These are phyloP conservation scores for Coemansia umbellata DNA, from an alignment of 192 early-diverging fungal species.

Conservation along the genomic window DNA sequence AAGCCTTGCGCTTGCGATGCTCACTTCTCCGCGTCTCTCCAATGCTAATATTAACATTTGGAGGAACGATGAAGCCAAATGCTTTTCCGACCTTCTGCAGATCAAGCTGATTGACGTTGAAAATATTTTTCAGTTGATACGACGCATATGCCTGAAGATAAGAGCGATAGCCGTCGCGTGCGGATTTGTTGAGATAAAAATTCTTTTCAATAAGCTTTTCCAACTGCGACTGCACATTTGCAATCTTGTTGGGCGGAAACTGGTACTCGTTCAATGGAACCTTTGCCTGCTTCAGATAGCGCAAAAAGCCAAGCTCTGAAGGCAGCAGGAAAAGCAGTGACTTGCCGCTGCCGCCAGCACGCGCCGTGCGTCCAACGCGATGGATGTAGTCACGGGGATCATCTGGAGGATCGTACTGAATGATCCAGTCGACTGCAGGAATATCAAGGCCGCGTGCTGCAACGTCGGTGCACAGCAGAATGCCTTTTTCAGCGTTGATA, in stretches of 20 bases:
- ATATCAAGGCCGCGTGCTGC: slow-evolving; percentile 98
- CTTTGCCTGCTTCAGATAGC: slow-evolving; percentile 97
- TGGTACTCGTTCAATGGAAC: slow-evolving; percentile 99
- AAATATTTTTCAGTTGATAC: slow-evolving; percentile 93
- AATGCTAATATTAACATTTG: slow-evolving; percentile 76
- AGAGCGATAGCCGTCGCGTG: slow-evolving; percentile 93
- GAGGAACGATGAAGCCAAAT: slow-evolving; percentile 95
- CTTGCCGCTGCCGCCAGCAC: slow-evolving; percentile 83
- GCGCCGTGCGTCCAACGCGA: slow-evolving; percentile 93
- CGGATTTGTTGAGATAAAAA: slow-evolving; percentile 95
- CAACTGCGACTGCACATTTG: slow-evolving; percentile 96
- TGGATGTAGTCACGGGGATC: slow-evolving; percentile 98
- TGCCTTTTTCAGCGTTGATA: slow-evolving; percentile 89
- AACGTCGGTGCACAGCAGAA: slow-evolving; percentile 95
- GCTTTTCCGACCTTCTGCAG: slow-evolving; percentile 87
- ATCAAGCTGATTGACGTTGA: slow-evolving; percentile 88
- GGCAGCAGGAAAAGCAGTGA: slow-evolving; percentile 95
- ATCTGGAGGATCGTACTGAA: slow-evolving; percentile 99
- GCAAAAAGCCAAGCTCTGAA: slow-evolving; percentile 89
- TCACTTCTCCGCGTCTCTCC: slow-evolving; percentile 45
- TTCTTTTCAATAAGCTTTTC: slow-evolving; percentile 97
- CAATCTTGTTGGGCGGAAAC: slow-evolving; percentile 90
- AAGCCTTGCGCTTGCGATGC: slow-evolving; percentile 49
- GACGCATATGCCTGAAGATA: slow-evolving; percentile 95
- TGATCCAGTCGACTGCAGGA: slow-evolving; percentile 98